These are phyloP conservation scores for Nakaseomyces kungkrabaensis DNA, from an alignment of 1,139 yeast species.

Conservation along the genomic window DNA sequence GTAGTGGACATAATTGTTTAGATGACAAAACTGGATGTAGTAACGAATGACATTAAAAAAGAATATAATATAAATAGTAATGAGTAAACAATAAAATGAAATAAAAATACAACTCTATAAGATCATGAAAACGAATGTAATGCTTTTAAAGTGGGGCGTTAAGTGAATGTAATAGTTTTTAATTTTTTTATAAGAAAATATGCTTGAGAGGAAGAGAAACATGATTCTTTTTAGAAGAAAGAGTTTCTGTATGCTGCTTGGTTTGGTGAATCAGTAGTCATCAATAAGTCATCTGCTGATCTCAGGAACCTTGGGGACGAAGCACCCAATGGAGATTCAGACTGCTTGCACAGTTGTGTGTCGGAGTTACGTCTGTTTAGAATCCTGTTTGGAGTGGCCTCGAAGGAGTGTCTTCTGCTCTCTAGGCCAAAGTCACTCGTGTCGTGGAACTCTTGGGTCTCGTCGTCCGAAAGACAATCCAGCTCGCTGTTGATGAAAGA, in stretches of 20 bases:
- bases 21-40: background rate
- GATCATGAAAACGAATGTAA: constrained; percentile 2
- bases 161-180: background rate
- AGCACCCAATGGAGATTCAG: background rate
- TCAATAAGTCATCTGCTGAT: background rate
- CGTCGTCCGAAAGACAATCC: background rate
- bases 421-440: background rate
- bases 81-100: background rate
- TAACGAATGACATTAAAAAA: background rate
- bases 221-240: background rate
- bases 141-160: background rate
- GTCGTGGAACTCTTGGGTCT: background rate
- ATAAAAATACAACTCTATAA: background rate
- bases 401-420: constrained; percentile 1
- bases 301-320: background rate
- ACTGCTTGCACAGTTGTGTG: background rate
- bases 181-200: background rate
- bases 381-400: background rate
- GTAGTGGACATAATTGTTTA: background rate
- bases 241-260: constrained; percentile 1
- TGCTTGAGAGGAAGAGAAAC: background rate
- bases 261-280: background rate
- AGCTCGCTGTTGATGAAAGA: background rate
- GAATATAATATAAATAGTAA: background rate
- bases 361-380: constrained; percentile 1